Evolutionary conservation across 768 basidiomycete genomes (phyloP), one percentile per base, ranked within the genome.

Genomic region (Amanita phalloides): DNA sequence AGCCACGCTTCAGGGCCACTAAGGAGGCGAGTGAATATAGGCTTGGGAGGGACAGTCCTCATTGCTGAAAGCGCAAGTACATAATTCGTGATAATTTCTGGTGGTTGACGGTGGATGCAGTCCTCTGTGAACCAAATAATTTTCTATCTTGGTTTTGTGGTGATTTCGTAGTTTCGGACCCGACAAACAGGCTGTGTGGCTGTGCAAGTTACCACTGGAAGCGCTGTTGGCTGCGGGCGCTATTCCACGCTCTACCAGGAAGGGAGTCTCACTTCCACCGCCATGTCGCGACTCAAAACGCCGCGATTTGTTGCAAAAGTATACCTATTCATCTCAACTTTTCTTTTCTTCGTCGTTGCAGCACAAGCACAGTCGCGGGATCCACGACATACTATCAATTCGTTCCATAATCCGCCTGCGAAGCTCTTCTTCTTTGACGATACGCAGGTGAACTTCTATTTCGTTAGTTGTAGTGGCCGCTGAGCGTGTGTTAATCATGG

Each of bases 401-500:
- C 72, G 52, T 89, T 95, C 65, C 60, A 77, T 45, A 86, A 87
- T 64, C 69, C 88, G 33, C 91, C 92, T 7, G 77, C 77, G 10
- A 74, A 77, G 58, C 62, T 95, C 48, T 88, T 86, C 71, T 97
- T 92, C 75, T 96, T 98, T 68, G 89, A 97, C 56, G 95, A 96
- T 68, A 84, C 90, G 6, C 67, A 84, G 28, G 94, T 94, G 58
- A 58, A 85, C 71, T n/a, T 48, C 25, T 60, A 49, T 48, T 56
- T 2, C 20, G 6, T 7, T 45, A n/a, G 21, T 45, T 49, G 3
- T 48, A 36, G 10, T 45, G 33, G 42, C 28, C 39, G 43, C 45
- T 10, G n/a, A 26, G 35, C 23, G 37, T 33, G 25, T 53, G 6
- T 20, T 45, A 32, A 32, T 23, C 35, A 23, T 62, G 47, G 60